Evolutionary conservation across 225 moss, liverwort and hornwort genomes (phyloP), one percentile per base, ranked within the genome.

Genomic region (Bryoerythrophyllum caledonicum): DNA sequence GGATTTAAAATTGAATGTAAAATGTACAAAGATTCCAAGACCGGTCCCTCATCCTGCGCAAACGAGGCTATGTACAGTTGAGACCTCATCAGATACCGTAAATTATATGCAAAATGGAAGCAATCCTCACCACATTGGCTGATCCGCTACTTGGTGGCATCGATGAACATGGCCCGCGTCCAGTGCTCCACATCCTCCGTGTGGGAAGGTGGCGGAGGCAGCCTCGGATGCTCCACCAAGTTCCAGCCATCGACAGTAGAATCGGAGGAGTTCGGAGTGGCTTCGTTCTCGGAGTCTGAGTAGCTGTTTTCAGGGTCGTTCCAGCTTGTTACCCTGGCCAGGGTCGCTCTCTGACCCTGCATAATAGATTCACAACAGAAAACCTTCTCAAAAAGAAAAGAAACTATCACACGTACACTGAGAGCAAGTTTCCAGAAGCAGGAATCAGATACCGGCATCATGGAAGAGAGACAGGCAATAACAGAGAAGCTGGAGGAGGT

Each of bases 111-210:
- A 79, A 75, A 79, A 52, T 53, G 41, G 25, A 66, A 23, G 48
- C 48, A 67, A 32, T 56, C 75, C 46, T 57, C 24, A 21, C 30
- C 37, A 51, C 49, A 1, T 32, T 5, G 6, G 40, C 37, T 48
- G 65, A 65, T 43, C 60, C 66, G 19, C 80, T 75, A 99, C 82
- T 90, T 91, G 74, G 91, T 95, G 55, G 95, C 99, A 84, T 99
- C 99, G 65, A 93, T 90, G 75, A 99, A 93, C 95, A 93, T 95
- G 61, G 95, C 99, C 75, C 95, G 86, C 56, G 93, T 91, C 99
- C 99, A 99, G 62, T 95, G 99, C 76, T 93, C 93, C 17, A 99
- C 90, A 78, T 95, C 99, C 87, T 99, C 99, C 0, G 95, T 87
- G 77, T 93, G 84, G 3, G 96, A 93, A 58, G 99, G 89, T 34